Evolutionary conservation across 2,329 filamentous ascomycete genomes (phyloP).

Genomic region (Scedosporium boydii): DNA sequence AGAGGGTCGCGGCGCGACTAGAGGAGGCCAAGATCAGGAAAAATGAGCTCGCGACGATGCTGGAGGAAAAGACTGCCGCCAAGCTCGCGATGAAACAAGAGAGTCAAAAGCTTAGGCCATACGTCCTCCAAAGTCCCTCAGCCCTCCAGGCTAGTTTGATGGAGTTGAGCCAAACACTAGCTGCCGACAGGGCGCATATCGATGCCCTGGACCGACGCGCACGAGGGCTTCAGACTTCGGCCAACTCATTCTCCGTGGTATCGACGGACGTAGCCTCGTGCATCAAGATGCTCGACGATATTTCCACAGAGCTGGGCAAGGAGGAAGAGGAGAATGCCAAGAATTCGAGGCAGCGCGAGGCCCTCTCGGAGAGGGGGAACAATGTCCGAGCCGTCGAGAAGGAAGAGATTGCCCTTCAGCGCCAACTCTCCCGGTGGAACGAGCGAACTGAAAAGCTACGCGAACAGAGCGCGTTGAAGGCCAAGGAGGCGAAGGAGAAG

Average conservation of each 20-base stretch:
- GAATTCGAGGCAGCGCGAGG: constrained; percentile 74
- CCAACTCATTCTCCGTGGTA: constrained; percentile 80
- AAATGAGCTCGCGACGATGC: constrained; percentile 57
- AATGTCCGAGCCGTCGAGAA: constrained; percentile 88
- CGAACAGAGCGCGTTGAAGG: constrained; percentile 71
- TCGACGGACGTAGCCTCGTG: constrained; percentile 77
- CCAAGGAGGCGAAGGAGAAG: constrained; percentile 68
- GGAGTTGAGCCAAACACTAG: constrained; percentile 71
- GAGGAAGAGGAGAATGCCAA: constrained; percentile 84
- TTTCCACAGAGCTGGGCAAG: constrained; percentile 72
- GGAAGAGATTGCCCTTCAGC: constrained; percentile 71
- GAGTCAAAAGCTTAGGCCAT: constrained; percentile 80
- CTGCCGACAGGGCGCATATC: constrained; percentile 72
- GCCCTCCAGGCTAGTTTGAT: constrained; percentile 72
- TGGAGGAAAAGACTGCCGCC: constrained; percentile 63
- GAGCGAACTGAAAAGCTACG: constrained; percentile 79
- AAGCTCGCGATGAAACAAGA: constrained; percentile 70
- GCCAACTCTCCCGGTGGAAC: constrained; percentile 77
- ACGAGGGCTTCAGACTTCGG: constrained; percentile 84
- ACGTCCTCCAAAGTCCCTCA: constrained; percentile 80
- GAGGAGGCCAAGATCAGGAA: constrained; percentile 79
- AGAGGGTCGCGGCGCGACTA: constrained; percentile 71
- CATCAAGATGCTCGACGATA: constrained; percentile 82
- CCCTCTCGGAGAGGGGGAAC: constrained; percentile 77
- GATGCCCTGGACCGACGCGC: constrained; percentile 78